phyloP scores from a whole-genome alignment of 495 filamentous ascomycete genomes.

The Cladorrhinum samala region DNA sequence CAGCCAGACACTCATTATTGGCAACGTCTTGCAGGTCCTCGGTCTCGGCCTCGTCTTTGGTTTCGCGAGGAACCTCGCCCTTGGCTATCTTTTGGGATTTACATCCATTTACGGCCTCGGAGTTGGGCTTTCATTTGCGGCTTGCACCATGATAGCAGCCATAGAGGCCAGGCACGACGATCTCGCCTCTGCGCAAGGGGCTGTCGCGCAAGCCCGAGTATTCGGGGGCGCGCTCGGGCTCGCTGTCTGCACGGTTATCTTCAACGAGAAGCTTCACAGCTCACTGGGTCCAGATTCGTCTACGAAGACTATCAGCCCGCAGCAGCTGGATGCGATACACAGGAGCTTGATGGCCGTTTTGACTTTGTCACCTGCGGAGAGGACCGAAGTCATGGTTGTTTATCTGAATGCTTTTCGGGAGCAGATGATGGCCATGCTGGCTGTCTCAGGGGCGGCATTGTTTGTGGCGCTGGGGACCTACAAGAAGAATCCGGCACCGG shows the following conservation, averaged over 20 bases:
- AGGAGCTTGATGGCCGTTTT: slow-evolving; percentile 15
- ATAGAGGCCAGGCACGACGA: slow-evolving; percentile 43
- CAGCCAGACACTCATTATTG: slow-evolving; percentile 43
- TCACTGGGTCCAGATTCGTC: slow-evolving; percentile 11
- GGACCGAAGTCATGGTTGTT: slow-evolving; percentile 8
- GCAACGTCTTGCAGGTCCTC: slow-evolving; percentile 45
- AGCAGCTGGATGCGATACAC: slow-evolving; percentile 14
- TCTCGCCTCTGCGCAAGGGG: slow-evolving; percentile 49
- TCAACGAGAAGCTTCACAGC: slow-evolving; percentile 24
- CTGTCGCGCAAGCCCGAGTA: slow-evolving; percentile 50
- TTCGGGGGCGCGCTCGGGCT: slow-evolving; percentile 54
- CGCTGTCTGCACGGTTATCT: slow-evolving; percentile 39
- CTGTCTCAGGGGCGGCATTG: slow-evolving; percentile 23
- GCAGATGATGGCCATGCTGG: slow-evolving; percentile 24
- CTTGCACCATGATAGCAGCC: slow-evolving; percentile 45
- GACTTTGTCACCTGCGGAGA: neutral
- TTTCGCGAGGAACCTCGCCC: slow-evolving; percentile 19
- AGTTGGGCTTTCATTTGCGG: slow-evolving; percentile 44
- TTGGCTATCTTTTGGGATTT: slow-evolving; percentile 42
- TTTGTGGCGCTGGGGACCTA: slow-evolving; percentile 24
- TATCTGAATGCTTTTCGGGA: slow-evolving; percentile 18
- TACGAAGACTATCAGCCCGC: slow-evolving; percentile 14
- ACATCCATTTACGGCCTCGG: slow-evolving; percentile 51
- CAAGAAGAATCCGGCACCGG: slow-evolving; percentile 9
- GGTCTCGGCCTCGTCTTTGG: slow-evolving; percentile 44